Evolutionary conservation across 2,329 filamentous ascomycete species (phyloP), one percentile per base, ranked within the genome.

Genomic region (Epichloe scottii): DNA sequence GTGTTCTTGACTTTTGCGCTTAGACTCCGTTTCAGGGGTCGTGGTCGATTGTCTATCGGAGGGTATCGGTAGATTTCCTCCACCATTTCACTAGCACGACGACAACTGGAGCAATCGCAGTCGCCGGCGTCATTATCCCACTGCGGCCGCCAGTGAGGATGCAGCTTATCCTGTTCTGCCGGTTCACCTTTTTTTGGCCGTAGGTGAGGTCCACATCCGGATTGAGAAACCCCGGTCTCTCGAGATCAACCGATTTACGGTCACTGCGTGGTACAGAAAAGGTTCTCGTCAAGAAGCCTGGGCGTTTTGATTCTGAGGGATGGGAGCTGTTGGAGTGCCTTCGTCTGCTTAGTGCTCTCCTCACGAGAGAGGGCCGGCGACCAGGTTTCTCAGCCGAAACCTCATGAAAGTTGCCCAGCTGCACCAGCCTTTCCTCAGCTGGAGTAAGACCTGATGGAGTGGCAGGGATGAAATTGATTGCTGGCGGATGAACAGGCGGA

Each of bases 121-220:
- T 66, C 61, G n/a, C 65, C 60, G 2, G 60, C 59, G 14, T 63
- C 59, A 23, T 70, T 66, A 1, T 65, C 68, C 57, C 73, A 73
- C 14, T 74, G 64, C n/a, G 80, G 79, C 6, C 75, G 71, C 80
- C 80, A 84, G 58, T 76, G 76, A 1, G 80, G 79, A 61, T 84
- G 79, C 14, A 83, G 63, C 55, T 73, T 78, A 45, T 71, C 70
- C 39, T 73, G 72, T 44, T 84, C 79, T 2, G 69, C 63, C 2
- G 74, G 77, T 21, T 65, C 63, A 30, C 71, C 6, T 74, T 70
- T 3, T 68, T 63, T 3, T 68, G 68, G 2, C 71, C 68, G 54
- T 72, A 73, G 12, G 66, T 57, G 11, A 59, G 57, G 14, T 61
- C 60, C 19, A 59, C 54, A 4, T 60, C 57, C 12, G 60, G 56